These are phyloP conservation scores for Gossypium turneri DNA, from an alignment of 345 rosid species.

Conservation along the genomic window DNA sequence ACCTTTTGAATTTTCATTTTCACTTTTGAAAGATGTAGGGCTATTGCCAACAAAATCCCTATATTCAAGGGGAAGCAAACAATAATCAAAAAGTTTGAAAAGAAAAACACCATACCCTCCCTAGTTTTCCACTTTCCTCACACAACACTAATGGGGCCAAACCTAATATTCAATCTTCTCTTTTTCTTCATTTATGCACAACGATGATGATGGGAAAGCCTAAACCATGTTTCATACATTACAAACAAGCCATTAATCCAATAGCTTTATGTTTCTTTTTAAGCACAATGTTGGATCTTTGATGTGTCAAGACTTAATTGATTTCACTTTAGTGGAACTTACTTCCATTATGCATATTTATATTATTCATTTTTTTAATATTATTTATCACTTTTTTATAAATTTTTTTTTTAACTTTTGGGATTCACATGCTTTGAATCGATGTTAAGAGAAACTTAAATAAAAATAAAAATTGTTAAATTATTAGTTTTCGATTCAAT, in stretches of 20 bases:
- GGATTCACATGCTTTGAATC: slow-evolving; percentile 15
- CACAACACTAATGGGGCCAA: not conserved
- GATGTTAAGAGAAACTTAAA: too few species aligned
- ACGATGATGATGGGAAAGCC: slow-evolving; percentile 21
- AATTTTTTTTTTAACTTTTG: slow-evolving; percentile 17
- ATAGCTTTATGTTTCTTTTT: slow-evolving; percentile 15
- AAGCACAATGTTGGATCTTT: slow-evolving; percentile 28
- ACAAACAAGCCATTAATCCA: slow-evolving; percentile 26
- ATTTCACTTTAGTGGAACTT: slow-evolving; percentile 52
- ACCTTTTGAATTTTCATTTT: not conserved
- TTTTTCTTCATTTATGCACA: slow-evolving; percentile 14
- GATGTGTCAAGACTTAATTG: slow-evolving; percentile 27
- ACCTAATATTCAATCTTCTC: slow-evolving; percentile 7
- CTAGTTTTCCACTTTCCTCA: not conserved
- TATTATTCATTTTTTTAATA: slow-evolving; percentile 25
- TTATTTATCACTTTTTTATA: not conserved
- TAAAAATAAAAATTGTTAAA: too few species aligned
- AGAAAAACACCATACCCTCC: too few species aligned
- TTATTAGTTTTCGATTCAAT: too few species aligned
- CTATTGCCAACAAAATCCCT: slow-evolving; percentile 18
- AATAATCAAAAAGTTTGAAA: not conserved
- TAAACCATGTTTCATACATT: slow-evolving; percentile 19
- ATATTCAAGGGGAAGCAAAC: slow-evolving; percentile 29
- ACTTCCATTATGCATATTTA: slow-evolving; percentile 42
- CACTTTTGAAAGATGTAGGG: slow-evolving; percentile 14